phyloP scores from a whole-genome alignment of 345 rosid genomes.

The Triadica sebifera region DNA sequence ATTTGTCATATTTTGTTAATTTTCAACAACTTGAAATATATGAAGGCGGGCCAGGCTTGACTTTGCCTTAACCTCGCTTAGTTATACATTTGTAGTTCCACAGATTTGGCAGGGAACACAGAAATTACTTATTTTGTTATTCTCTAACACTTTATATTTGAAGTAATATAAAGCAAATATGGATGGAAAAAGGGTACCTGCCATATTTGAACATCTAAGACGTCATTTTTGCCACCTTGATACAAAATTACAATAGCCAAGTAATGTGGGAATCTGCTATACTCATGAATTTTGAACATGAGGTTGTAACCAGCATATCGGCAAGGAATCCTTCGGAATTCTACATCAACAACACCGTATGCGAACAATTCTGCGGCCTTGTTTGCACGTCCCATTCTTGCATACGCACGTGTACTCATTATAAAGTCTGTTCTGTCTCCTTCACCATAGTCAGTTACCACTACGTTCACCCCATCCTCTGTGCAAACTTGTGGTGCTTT shows the following conservation, averaged over 20 bases:
- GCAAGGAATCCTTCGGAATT: slow-evolving; percentile 71
- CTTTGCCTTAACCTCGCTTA: too few species aligned
- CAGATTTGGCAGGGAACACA: too few species aligned
- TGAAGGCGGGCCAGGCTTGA: too few species aligned
- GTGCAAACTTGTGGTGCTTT: slow-evolving; percentile 56
- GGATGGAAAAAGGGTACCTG: slow-evolving; percentile 37
- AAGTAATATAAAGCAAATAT: too few species aligned
- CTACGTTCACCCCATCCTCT: slow-evolving; percentile 58
- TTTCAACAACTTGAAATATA: background rate
- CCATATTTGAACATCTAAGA: slow-evolving; percentile 61
- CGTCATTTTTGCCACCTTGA: slow-evolving; percentile 51
- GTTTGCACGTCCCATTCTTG: slow-evolving; percentile 46
- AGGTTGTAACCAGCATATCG: slow-evolving; percentile 44
- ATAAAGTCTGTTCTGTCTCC: slow-evolving; percentile 79
- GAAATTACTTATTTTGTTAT: too few species aligned
- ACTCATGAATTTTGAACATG: slow-evolving; percentile 61
- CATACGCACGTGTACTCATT: slow-evolving; percentile 64
- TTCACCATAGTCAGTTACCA: slow-evolving; percentile 82
- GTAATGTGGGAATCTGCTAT: slow-evolving; percentile 61
- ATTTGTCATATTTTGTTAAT: background rate
- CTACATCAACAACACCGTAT: slow-evolving; percentile 74
- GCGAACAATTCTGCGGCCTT: slow-evolving; percentile 41
- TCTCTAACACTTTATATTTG: too few species aligned
- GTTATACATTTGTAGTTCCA: too few species aligned
- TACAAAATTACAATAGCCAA: slow-evolving; percentile 57